Base-by-base conservation (phyloP, 768 basidiomycete species). In the Trametes coccinea region DNA sequence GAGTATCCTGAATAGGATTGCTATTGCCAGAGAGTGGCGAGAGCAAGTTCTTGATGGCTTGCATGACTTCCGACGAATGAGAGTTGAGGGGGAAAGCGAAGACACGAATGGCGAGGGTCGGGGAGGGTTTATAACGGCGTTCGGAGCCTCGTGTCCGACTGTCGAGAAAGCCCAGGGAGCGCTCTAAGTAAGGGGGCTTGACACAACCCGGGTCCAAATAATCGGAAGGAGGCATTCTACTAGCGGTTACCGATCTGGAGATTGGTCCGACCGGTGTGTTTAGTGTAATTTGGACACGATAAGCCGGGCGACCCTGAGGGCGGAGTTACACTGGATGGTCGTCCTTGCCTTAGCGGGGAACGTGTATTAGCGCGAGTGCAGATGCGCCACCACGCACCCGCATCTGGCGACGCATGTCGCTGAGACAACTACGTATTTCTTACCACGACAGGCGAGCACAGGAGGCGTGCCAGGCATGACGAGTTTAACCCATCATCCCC, bases 1-100 rank as follows among this genome's bases (percentile, higher is more conserved):
- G 78, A 41, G 91, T 93, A 66, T 93, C 91, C 65, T 92, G 89
- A 40, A 93, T 78, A 34, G 90, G 84, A 44, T 80, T 82, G 34
- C 86, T 83, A 67, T 83, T 84, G 77, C 85, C 81, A 60, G 64
- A 45, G 40, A 76, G 74, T 8, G 90, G 91, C 66, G 88, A 88
- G 48, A 93, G 76, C 61, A 93, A 76, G 70, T 73, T 87, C 77
- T 85, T 89, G 64, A 93, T 66, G 47, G 86, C 65, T 60, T 93
- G 84, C 92, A 93, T 93, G 63, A 57, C 44, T 53, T 11, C 60
- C 44, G 52, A 60, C 39, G 30, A 39, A 45, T 33, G 60, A 43
- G 60, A 50, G 50, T 53, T 51, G 59, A 51, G 41, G 56, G 50
- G 63, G 61, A 52, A 56, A 64, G 56, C 59, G 59, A 53, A 59